Base-by-base conservation (phyloP, 345 rosid species). In the Eutrema yunnanense region DNA sequence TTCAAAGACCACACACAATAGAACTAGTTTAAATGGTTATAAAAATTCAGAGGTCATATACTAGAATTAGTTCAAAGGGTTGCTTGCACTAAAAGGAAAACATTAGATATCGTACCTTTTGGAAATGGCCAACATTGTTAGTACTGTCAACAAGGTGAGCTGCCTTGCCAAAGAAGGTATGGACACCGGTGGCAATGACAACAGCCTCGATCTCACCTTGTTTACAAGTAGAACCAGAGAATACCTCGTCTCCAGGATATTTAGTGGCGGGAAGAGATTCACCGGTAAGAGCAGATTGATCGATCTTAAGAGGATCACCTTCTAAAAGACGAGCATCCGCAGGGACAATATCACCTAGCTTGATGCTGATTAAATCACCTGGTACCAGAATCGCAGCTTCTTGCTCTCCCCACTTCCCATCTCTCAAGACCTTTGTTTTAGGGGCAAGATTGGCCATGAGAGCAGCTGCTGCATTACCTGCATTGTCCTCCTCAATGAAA, bases 381-480 rank as follows among this genome's bases (percentile, higher is more conserved):
- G 98, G 98, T 12, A 90, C 98, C 62, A 93, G 59, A 61, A 88
- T 83, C 6, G 86, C 80, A 41, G 98, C 96, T 43, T 90, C 98
- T 71, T 90, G 83, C 66, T 90, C 97, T 4, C 80, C 78, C 94
- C 94, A 93, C 69, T 79, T 87, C 1, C 87, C 88, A 76, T 89
- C 92, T 77, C 97, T 87, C 76, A 88, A 70, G 16, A 88, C 97
- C 92, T 86, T 91, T 61, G 96, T 76, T 73, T 94, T 84, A 8
- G 92, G 98, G 19, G 98, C 97, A 36, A 94, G 98, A 73, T 90
- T 86, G 0, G 98, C 98, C 98, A 94, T 94, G 61, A 94, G 73
- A 76, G 98, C 92, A 9, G 97, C 98, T 0, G 98, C 98, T 1
- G 98, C 98, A 26, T 94, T 94, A 13, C 98, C 98, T 0, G 98